A percentile compares a stretch with the other conserved stretches of the same genome.
These are phyloP conservation scores for Mortierella sp. DNA, from an alignment of 371 early-diverging fungal genomes.

Conservation along the genomic window DNA sequence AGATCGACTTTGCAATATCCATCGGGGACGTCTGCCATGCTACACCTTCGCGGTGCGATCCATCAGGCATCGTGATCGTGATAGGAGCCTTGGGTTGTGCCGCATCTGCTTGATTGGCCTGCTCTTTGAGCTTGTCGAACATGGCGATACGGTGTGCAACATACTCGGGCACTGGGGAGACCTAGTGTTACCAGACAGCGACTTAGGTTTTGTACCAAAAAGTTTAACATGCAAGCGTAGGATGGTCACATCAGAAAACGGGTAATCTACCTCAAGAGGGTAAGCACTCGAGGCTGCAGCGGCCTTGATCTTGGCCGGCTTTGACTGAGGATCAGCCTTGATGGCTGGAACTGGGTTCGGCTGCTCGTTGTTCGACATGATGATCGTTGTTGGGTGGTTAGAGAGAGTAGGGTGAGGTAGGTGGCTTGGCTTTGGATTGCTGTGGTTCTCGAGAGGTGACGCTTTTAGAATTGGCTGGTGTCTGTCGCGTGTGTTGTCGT, in stretches of 20 bases:
- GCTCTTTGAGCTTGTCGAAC: constrained; percentile 86
- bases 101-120: constrained; percentile 84
- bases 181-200: constrained; percentile 34
- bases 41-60: constrained; percentile 80
- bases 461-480: no score
- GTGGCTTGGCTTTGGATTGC: no score
- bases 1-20: constrained; percentile 87
- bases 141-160: constrained; percentile 89
- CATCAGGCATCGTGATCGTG: constrained; percentile 91
- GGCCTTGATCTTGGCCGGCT: constrained; percentile 57
- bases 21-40: constrained; percentile 97
- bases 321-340: constrained; percentile 13
- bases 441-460: no score
- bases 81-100: constrained; percentile 89
- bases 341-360: constrained; percentile 1
- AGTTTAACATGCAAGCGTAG: no score
- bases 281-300: constrained; percentile 42
- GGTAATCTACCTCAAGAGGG: constrained; percentile 70
- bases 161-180: constrained; percentile 81
- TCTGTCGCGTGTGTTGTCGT: no score
- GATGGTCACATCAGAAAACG: no score
- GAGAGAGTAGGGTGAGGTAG: no score
- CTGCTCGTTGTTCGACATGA: constrained; percentile 8
- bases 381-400: not conserved
- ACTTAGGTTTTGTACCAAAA: no score